phyloP scores from a whole-genome alignment of 176 grass and related monocot species.

The Zea luxurians region DNA sequence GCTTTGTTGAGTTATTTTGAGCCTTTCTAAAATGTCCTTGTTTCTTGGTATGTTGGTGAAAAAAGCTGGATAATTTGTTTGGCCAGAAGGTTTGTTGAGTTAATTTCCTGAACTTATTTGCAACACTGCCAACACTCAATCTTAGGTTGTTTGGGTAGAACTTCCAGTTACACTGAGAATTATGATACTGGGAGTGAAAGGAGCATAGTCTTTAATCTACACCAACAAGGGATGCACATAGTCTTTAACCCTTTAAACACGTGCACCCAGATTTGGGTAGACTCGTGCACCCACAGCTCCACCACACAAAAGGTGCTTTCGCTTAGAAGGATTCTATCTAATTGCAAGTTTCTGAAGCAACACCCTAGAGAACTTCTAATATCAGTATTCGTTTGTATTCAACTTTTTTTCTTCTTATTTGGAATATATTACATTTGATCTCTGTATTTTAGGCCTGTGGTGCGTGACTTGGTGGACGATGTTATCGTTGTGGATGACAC shows the following conservation, averaged over 20 bases:
- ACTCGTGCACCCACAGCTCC: background rate
- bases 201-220: background rate
- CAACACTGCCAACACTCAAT: background rate
- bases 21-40: background rate
- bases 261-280: background rate
- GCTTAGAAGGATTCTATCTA: background rate
- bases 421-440: constrained; percentile 3
- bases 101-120: background rate
- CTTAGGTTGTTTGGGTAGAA: background rate
- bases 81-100: background rate
- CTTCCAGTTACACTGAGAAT: background rate
- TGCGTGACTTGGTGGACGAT: constrained; percentile 81
- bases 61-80: background rate
- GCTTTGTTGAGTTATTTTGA: constrained; percentile 5
- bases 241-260: background rate
- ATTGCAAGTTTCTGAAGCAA: background rate
- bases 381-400: background rate
- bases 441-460: constrained; percentile 61
- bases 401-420: background rate
- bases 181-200: constrained; percentile 5
- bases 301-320: background rate
- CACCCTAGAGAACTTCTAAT: background rate
- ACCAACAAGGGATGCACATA: background rate
- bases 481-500: constrained; percentile 79
- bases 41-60: background rate